Evolutionary conservation across 2,329 filamentous ascomycete genomes (phyloP).

Genomic region (Thelonectria blattea): DNA sequence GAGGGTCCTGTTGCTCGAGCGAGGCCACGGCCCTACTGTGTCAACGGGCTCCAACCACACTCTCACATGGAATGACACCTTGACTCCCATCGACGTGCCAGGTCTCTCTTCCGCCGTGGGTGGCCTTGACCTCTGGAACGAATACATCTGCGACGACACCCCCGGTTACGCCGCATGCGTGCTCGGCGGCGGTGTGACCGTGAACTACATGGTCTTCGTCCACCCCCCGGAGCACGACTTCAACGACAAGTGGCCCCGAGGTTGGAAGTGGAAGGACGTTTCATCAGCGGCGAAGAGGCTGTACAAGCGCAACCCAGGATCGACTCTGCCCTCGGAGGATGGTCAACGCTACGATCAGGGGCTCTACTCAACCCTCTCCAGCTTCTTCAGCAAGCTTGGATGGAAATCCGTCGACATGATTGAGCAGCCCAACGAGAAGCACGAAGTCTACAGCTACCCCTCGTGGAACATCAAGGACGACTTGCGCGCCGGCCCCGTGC

Average conservation of each 20-base stretch:
- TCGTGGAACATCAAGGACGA: conserved; percentile 71
- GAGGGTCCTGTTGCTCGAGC: conserved; percentile 67
- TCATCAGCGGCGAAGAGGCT: conserved; percentile 62
- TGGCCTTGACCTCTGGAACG: conserved; percentile 69
- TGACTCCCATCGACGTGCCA: conserved; percentile 74
- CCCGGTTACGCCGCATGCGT: conserved; percentile 61
- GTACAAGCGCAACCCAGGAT: conserved; percentile 59
- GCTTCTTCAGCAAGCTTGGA: conserved; percentile 64
- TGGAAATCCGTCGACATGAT: conserved; percentile 70
- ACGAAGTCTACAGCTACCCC: conserved; percentile 67
- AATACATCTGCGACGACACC: conserved; percentile 34
- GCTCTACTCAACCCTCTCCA: conserved; percentile 66
- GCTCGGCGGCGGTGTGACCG: conserved; percentile 68
- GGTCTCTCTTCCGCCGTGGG: conserved; percentile 62
- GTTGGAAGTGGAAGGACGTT: conserved; percentile 68
- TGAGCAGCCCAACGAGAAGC: conserved; percentile 65
- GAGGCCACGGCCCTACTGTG: conserved; percentile 64
- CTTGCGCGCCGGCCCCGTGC: conserved; percentile 71
- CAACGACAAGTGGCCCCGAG: conserved; percentile 72
- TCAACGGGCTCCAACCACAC: conserved; percentile 67
- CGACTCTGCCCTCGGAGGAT: conserved; percentile 68
- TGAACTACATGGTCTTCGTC: conserved; percentile 73
- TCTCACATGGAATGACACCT: conserved; percentile 64
- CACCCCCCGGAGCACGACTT: conserved; percentile 70
- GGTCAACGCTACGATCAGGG: conserved; percentile 70